phyloP scores from a whole-genome alignment of 2,329 filamentous ascomycete genomes.

The Furcasterigmium sp. region DNA sequence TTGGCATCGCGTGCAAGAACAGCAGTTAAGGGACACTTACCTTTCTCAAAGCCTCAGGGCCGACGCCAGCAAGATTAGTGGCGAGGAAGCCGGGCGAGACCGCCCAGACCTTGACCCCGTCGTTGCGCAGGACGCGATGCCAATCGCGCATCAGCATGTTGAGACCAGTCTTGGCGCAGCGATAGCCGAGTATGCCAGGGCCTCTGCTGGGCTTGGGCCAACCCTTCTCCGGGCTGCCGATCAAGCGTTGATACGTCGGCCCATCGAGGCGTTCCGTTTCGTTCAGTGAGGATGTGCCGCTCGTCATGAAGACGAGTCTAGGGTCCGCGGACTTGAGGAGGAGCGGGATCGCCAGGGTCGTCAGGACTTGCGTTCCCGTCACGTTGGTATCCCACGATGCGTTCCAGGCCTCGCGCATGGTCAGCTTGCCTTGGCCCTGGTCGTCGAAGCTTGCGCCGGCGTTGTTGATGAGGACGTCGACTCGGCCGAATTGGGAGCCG shows the following conservation, averaged over 20 bases:
- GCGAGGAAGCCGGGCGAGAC: constrained; percentile 44
- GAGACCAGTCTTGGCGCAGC: constrained; percentile 34
- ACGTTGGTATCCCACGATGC: constrained; percentile 46
- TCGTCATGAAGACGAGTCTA: constrained; percentile 41
- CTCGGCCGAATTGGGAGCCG: not conserved
- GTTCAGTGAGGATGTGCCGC: constrained; percentile 29
- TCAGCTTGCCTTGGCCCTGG: constrained; percentile 6
- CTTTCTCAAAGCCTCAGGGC: not conserved
- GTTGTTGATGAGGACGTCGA: constrained; percentile 6
- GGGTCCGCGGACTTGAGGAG: constrained; percentile 36
- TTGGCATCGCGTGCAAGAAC: not conserved
- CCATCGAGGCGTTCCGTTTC: constrained; percentile 16
- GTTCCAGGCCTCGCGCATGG: constrained; percentile 35
- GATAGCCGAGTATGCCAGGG: constrained; percentile 21
- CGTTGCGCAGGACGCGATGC: constrained; percentile 31
- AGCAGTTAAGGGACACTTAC: not conserved
- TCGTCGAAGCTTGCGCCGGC: constrained; percentile 3
- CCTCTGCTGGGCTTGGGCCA: constrained; percentile 35
- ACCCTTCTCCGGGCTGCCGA: constrained; percentile 19
- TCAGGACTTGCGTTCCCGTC: constrained; percentile 34
- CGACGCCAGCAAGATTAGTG: constrained; percentile 33
- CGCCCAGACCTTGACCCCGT: constrained; percentile 44
- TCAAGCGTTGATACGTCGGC: constrained; percentile 10
- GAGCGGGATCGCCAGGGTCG: constrained; percentile 29
- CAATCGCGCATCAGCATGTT: constrained; percentile 46